Base-by-base conservation (phyloP, 805 yeast genomes). In the Tetrapisispora namnaoensis region DNA sequence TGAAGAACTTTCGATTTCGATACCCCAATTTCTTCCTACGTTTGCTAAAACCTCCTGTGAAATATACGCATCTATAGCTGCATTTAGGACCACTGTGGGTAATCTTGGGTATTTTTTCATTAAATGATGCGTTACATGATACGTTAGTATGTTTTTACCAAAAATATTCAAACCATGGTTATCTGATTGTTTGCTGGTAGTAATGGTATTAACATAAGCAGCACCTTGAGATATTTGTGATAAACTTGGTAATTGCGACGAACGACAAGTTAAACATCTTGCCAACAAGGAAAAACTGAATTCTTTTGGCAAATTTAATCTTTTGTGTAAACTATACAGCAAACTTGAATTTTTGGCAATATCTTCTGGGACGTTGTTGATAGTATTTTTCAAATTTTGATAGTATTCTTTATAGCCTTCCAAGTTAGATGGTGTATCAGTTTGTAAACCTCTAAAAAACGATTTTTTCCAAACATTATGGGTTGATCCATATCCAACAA, bases 1-100 rank as follows among this genome's bases (percentile, higher is more conserved):
- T 20, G 86, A 69, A 6, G 80, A 70, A 8, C 69, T 67, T 62
- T 90, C 97, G 17, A 76, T 73, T 67, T 88, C 90, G 44, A 93
- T 81, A 69, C 99, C 99, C 97, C 97, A 93, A 18, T 70, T 61
- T 58, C 74, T 75, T 35, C 89, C 96, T 24, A 89, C 70, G 45
- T 76, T 77, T 36, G 78, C 70, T 49, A 93, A 71, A 0, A 88
- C 75, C 16, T 73, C 76, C 35, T 79, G 76, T 3, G 91, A 86
- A 61, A 85, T 75, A 62, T 80, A 86, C 0, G 93, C 76, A 55
- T 86, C 83, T 9, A 85, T 81, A 0, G 95, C 86, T 7, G 82
- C 79, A 57, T 82, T 79, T 49, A 88, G 76, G 27, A 90, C 83
- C 9, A 80, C 76, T 52, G 83, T 75, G 17, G 99, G 99, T 45